Base-by-base conservation (phyloP, 768 basidiomycete species). In the Tricholoma bakamatsutake region DNA sequence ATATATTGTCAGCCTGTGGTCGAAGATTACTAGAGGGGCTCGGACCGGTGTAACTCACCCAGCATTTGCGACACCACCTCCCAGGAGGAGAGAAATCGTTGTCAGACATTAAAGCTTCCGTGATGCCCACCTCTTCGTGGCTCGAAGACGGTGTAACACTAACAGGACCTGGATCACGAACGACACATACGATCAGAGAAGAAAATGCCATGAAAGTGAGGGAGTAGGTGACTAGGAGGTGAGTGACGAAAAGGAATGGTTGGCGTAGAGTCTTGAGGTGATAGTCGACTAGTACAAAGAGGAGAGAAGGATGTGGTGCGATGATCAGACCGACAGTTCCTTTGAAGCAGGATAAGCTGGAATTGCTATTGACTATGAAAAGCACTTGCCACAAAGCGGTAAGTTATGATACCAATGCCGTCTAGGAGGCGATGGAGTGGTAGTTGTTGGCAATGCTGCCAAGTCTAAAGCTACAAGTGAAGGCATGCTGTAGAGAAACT, bases 41-140 rank as follows among this genome's bases (percentile, higher is more conserved):
- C 39, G 18, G 47, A 42, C 24, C n/a, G 31, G 33, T 33, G 24
- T 11, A 31, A 63, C 74, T 52, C 50, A 80, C 82, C 82, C 82
- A 87, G 65, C 90, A 93, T 57, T 83, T 84, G 52, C 83, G 79
- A 67, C 90, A 92, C 87, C 88, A 92, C 59, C 75, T 83, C 18
- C 79, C 80, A 0, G 84, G 83, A 4, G 71, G 68, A 50, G 72
- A 73, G 54, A 77, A 71, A 50, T 84, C 83, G 31, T 78, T 73
- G 58, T 80, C 66, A 31, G 70, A 67, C 70, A 87, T 78, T 39
- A 92, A 72, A 11, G 87, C 87, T 57, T 89, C 84, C 11, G 69
- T 74, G 43, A 89, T 64, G 31, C 74, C 78, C 50, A 84, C 69
- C 52, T 78, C 66, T 27, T 64, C 69, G 12, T 61, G 64, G 17